Percentiles rank a stretch among this genome's conserved stretches.
These are phyloP conservation scores for Chrysanthemum seticuspe DNA, from an alignment of 129 eudicot genomes.

Conservation along the genomic window DNA sequence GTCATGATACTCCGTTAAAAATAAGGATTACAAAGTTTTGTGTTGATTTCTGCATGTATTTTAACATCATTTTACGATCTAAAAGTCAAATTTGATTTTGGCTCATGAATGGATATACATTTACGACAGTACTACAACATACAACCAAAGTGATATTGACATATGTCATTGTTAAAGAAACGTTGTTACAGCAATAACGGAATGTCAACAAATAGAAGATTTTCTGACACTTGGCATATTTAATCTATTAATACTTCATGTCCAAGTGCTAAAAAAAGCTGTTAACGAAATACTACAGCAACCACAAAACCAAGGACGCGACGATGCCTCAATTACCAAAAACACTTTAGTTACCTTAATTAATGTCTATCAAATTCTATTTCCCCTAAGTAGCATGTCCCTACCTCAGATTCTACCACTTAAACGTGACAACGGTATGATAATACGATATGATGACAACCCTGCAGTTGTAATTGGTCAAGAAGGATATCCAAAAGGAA, in stretches of 20 bases:
- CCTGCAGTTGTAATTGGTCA: no score
- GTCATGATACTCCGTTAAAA: background rate
- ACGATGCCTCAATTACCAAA: no score
- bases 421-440: no score
- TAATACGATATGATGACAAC: no score
- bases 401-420: no score
- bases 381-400: no score
- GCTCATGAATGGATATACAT: slow-evolving; percentile 4
- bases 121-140: background rate
- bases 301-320: background rate
- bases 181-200: background rate
- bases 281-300: background rate
- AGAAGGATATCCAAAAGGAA: no score
- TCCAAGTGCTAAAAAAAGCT: slow-evolving; percentile 6
- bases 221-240: background rate
- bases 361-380: no score
- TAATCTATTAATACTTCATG: background rate
- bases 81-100: slow-evolving; percentile 2
- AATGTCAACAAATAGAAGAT: background rate
- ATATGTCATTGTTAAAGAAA: background rate
- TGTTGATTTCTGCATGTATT: background rate
- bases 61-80: slow-evolving; percentile 6
- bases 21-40: background rate
- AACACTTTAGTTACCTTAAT: no score
- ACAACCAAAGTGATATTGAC: no score